A percentile compares a stretch with the other conserved stretches of the same genome.
These are phyloP conservation scores for Amanita muscaria DNA, from an alignment of 768 basidiomycete genomes.

Conservation along the genomic window DNA sequence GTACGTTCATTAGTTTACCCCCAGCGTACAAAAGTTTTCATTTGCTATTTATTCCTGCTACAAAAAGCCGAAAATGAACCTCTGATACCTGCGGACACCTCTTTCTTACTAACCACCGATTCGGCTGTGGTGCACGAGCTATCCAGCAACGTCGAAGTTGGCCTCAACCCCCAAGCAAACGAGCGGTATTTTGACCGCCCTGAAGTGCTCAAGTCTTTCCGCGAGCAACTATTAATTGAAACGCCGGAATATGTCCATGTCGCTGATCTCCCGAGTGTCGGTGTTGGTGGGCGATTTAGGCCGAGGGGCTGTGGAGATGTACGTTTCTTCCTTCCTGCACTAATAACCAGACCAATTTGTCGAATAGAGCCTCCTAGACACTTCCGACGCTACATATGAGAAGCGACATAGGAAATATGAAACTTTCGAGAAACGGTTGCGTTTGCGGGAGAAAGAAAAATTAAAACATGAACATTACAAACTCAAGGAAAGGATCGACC, in stretches of 20 bases:
- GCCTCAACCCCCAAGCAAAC: conserved; percentile 50
- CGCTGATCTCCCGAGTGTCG: conserved; percentile 42
- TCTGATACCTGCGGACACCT: conserved; percentile 56
- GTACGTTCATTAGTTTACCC: conserved; percentile 35
- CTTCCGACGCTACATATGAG: conserved; percentile 74
- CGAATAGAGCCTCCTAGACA: conserved; percentile 48
- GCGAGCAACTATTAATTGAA: conserved; percentile 64
- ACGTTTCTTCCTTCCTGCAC: conserved; percentile 22
- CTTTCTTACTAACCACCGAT: conserved; percentile 70
- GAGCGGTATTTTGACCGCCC: conserved; percentile 73
- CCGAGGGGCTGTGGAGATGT: conserved; percentile 66
- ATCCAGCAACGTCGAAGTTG: conserved; percentile 28
- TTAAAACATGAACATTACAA: conserved; percentile 89
- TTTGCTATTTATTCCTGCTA: conserved; percentile 2
- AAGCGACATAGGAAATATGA: conserved; percentile 83
- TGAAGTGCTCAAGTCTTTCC: conserved; percentile 64
- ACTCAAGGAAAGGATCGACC: conserved; percentile 81
- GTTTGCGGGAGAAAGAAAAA: conserved; percentile 85
- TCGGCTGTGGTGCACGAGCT: conserved; percentile 38
- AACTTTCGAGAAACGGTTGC: conserved; percentile 75
- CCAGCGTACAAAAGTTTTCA: neutral
- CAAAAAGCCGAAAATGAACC: conserved; percentile 61
- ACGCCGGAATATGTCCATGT: conserved; percentile 60
- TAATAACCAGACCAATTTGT: neutral
- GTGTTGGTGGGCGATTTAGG: conserved; percentile 63